Conservation (phyloP, 1,139 yeast species). For the Zygoascus sp. region DNA sequence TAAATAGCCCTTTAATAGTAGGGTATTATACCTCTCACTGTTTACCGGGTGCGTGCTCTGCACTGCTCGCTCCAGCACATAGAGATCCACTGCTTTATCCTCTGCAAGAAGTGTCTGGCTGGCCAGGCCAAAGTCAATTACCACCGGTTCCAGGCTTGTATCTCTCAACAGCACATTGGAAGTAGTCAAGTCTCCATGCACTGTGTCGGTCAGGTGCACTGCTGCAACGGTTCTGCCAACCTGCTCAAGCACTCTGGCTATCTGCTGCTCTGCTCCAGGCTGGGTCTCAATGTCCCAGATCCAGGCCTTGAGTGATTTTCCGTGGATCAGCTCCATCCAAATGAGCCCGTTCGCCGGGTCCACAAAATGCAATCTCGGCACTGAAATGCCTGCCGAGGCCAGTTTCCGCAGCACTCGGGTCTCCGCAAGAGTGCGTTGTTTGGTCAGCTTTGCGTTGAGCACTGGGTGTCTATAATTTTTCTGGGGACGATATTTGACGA, state of each 20-base stretch:
- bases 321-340: slow-evolving; percentile 79
- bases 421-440: slow-evolving; percentile 78
- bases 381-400: slow-evolving; percentile 49
- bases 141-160: slow-evolving; percentile 41
- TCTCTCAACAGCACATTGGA: slow-evolving; percentile 67
- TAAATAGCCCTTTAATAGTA: slow-evolving; percentile 74
- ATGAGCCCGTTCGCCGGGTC: slow-evolving; percentile 77
- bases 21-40: slow-evolving; percentile 57
- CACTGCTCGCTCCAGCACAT: slow-evolving; percentile 89
- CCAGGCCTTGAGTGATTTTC: slow-evolving; percentile 35
- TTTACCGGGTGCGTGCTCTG: slow-evolving; percentile 81
- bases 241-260: slow-evolving; percentile 26
- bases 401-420: slow-evolving; percentile 70
- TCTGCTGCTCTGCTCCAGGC: slow-evolving; percentile 19
- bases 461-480: slow-evolving; percentile 86
- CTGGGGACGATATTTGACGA: slow-evolving; percentile 82
- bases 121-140: slow-evolving; percentile 90
- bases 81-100: slow-evolving; percentile 93
- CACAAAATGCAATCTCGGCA: slow-evolving; percentile 66
- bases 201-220: slow-evolving; percentile 70
- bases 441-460: slow-evolving; percentile 71
- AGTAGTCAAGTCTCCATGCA: slow-evolving; percentile 93
- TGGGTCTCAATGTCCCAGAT: slow-evolving; percentile 36
- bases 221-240: slow-evolving; percentile 71
- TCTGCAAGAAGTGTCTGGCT: slow-evolving; percentile 75